Percentiles rank a stretch among this genome's conserved stretches.
These are phyloP conservation scores for Lyophyllum atratum DNA, from an alignment of 768 basidiomycete species.

Conservation along the genomic window DNA sequence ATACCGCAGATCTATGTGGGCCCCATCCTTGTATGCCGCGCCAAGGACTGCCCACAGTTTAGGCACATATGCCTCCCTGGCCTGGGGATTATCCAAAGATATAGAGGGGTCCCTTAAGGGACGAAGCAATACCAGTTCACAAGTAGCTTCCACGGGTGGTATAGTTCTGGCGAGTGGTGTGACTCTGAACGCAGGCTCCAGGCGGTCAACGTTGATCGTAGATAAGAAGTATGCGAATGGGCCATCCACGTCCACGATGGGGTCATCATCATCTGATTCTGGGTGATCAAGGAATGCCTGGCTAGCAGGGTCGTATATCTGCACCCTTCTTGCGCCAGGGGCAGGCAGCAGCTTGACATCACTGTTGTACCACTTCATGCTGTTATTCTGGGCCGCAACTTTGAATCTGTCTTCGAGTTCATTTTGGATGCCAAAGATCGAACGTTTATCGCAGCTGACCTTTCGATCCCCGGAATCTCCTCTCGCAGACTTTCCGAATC, in stretches of 20 bases:
- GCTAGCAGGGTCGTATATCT: constrained; percentile 60
- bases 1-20: constrained; percentile 67
- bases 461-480: constrained; percentile 71
- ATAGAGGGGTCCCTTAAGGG: constrained; percentile 63
- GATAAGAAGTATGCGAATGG: constrained; percentile 89
- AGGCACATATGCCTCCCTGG: constrained; percentile 51
- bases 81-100: constrained; percentile 38
- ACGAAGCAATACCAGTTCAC: constrained; percentile 78
- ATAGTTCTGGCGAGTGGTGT: constrained; percentile 57
- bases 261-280: constrained; percentile 30
- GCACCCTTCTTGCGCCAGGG: constrained; percentile 39
- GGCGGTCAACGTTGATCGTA: constrained; percentile 79
- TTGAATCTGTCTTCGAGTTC: constrained; percentile 60
- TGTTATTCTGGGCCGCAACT: constrained; percentile 78
- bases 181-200: constrained; percentile 84
- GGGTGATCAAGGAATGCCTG: constrained; percentile 48
- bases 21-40: constrained; percentile 78
- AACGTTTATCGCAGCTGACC: constrained; percentile 24
- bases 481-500: constrained; percentile 78
- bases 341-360: constrained; percentile 56
- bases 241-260: constrained; percentile 56
- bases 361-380: constrained; percentile 69
- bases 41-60: constrained; percentile 56
- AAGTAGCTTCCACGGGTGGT: constrained; percentile 46
- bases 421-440: not conserved